phyloP scores from a whole-genome alignment of 805 yeast genomes.

The Kluyveromyces nonfermentans region DNA sequence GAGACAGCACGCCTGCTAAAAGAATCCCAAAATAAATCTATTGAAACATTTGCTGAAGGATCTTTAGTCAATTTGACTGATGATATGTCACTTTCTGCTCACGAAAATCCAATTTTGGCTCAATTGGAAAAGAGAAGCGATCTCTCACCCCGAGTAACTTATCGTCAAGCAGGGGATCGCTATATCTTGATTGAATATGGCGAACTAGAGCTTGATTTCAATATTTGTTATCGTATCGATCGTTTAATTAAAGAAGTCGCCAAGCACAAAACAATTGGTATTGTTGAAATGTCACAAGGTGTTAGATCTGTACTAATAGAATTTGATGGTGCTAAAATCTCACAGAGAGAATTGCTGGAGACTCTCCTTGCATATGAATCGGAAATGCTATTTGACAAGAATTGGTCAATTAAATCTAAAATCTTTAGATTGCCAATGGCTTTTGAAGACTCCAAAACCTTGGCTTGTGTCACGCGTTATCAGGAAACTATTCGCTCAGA shows the following conservation, averaged over 20 bases:
- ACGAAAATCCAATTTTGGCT: constrained; percentile 64
- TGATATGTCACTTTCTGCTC: constrained; percentile 30
- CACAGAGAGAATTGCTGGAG: constrained; percentile 54
- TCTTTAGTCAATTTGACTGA: constrained; percentile 25
- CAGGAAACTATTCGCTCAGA: constrained; percentile 85
- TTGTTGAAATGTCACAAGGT: constrained; percentile 94
- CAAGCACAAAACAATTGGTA: constrained; percentile 59
- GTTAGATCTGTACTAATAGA: constrained; percentile 91
- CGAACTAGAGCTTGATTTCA: constrained; percentile 76
- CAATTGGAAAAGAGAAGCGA: constrained; percentile 38
- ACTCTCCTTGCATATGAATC: constrained; percentile 66
- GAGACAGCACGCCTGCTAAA: constrained; percentile 60
- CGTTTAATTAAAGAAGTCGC: constrained; percentile 67
- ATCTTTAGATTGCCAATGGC: constrained; percentile 88
- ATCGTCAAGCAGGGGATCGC: constrained; percentile 96
- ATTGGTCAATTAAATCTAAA: constrained; percentile 83
- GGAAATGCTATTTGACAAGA: constrained; percentile 60
- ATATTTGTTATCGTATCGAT: constrained; percentile 76
- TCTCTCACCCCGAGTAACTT: constrained; percentile 61
- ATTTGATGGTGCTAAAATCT: constrained; percentile 52
- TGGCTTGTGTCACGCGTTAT: constrained; percentile 85
- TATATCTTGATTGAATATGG: constrained; percentile 90
- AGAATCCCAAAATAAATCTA: constrained; percentile 45
- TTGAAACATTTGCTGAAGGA: constrained; percentile 26
- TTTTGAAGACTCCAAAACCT: constrained; percentile 83